Conservation (phyloP, 768 basidiomycete species). For the Boletus sp. region DNA sequence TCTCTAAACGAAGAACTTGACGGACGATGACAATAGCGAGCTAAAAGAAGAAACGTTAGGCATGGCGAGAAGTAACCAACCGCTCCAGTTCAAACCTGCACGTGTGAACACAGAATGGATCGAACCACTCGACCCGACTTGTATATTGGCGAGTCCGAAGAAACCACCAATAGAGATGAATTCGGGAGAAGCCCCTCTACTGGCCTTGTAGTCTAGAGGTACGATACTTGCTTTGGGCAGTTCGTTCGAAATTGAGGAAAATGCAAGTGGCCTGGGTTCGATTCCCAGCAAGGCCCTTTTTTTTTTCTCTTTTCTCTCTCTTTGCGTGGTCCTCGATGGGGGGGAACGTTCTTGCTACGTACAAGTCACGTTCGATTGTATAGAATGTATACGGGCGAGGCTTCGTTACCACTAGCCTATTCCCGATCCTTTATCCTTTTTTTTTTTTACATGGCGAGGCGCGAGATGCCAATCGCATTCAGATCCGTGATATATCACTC, state of each 20-base stretch:
- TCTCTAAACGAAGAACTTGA: background rate
- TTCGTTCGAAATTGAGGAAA: background rate
- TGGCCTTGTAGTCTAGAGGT: constrained; percentile 34
- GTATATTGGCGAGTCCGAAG: background rate
- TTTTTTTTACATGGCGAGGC: background rate
- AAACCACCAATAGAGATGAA: background rate
- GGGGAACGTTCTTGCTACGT: background rate
- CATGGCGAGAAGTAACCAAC: background rate
- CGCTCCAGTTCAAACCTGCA: background rate
- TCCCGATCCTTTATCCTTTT: background rate
- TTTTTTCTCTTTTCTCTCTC: background rate
- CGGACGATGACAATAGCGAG: background rate
- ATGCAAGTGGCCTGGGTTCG: constrained; percentile 40
- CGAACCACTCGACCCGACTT: background rate
- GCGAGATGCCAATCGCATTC: background rate
- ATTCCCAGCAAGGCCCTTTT: constrained; percentile 38
- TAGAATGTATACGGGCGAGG: no score
- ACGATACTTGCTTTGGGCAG: constrained; percentile 33
- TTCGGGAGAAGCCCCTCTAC: background rate
- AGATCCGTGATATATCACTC: background rate
- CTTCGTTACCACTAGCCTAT: background rate
- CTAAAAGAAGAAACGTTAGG: background rate
- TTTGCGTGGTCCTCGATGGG: background rate
- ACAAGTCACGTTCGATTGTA: background rate
- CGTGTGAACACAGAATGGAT: background rate